Evolutionary conservation across 164 flowering plant species (phyloP).

Genomic region (Nymphaea colorata): DNA sequence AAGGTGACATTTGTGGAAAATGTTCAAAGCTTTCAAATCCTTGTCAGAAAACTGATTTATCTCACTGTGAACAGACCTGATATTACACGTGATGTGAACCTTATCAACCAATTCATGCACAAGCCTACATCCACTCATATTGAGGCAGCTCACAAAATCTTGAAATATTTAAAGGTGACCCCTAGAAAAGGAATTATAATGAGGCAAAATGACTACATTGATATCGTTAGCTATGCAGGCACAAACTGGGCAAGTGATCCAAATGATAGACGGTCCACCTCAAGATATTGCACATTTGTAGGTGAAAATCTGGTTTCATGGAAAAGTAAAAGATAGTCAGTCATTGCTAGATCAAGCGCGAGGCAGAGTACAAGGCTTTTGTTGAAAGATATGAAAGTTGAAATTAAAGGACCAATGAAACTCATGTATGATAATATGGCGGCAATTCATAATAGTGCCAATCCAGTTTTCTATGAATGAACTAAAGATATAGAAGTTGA

Average conservation of each 20-base stretch:
- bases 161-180: too few relatives aligned
- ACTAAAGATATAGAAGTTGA: slow-evolving; percentile 1
- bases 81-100: too few relatives aligned
- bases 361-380: background rate
- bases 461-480: background rate
- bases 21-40: too few relatives aligned
- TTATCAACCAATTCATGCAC: too few relatives aligned
- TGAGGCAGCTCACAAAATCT: too few relatives aligned
- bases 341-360: background rate
- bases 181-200: too few relatives aligned
- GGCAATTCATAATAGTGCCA: background rate
- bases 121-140: too few relatives aligned
- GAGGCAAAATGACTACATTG: background rate
- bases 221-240: background rate
- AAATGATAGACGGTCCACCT: background rate
- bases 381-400: background rate
- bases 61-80: too few relatives aligned
- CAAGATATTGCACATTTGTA: background rate
- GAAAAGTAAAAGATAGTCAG: background rate
- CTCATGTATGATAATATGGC: background rate
- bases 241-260: background rate
- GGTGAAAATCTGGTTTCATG: background rate
- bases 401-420: background rate
- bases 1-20: too few relatives aligned
- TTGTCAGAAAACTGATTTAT: too few relatives aligned